phyloP scores from a whole-genome alignment of 257 asterid genomes.

The Fraxinus anomala region DNA sequence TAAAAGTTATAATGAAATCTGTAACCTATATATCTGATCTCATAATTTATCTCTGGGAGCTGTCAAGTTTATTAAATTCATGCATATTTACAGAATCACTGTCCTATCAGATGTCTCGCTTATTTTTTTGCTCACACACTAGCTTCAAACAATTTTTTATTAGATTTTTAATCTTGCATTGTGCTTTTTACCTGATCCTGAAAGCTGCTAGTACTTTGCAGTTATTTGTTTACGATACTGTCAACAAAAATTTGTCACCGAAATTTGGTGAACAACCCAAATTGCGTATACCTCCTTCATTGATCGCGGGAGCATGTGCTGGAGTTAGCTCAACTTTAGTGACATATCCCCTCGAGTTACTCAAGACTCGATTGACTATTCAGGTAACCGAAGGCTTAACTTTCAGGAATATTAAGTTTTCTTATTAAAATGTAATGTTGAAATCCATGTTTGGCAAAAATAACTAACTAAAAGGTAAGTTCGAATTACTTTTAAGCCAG shows the following conservation, averaged over 20 bases:
- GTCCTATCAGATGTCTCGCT: not conserved
- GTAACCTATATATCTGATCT: not conserved
- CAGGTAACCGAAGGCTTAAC: slow-evolving; percentile 51
- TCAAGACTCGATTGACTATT: slow-evolving; percentile 89
- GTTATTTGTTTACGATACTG: slow-evolving; percentile 88
- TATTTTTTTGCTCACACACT: not conserved
- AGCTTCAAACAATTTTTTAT: not conserved
- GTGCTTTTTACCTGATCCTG: not conserved
- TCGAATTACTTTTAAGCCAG: not conserved
- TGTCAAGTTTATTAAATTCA: not conserved
- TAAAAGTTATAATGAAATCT: not conserved
- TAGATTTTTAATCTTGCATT: not conserved
- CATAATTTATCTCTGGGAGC: not conserved
- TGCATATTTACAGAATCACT: not conserved
- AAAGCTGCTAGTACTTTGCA: slow-evolving; percentile 32
- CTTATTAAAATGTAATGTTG: not conserved
- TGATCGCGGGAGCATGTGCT: slow-evolving; percentile 93
- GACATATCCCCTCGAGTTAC: slow-evolving; percentile 92
- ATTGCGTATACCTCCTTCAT: slow-evolving; percentile 75
- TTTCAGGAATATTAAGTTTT: not conserved
- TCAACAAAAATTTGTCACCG: slow-evolving; percentile 74
- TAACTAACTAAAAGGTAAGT: not conserved
- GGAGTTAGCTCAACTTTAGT: slow-evolving; percentile 90
- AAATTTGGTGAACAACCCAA: slow-evolving; percentile 64
- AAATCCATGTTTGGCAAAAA: not conserved